These are phyloP conservation scores for Apiotrichum brassicae DNA, from an alignment of 1,284 basidiomycete genomes.

Conservation along the genomic window DNA sequence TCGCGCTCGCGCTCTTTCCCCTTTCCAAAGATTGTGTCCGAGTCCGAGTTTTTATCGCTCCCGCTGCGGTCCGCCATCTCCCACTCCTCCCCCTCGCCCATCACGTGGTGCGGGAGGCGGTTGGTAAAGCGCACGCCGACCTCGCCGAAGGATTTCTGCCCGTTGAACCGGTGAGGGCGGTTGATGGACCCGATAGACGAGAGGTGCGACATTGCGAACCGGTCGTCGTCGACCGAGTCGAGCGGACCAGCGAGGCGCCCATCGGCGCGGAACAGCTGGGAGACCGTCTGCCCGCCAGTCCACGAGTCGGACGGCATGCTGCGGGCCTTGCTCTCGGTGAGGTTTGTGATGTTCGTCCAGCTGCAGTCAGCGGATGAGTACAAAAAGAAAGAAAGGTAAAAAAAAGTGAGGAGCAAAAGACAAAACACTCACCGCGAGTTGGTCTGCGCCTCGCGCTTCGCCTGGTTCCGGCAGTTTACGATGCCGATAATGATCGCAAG, in stretches of 20 bases:
- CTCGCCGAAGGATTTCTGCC: neutral
- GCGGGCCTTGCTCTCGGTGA: neutral
- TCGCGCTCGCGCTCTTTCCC: neutral
- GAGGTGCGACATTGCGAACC: neutral
- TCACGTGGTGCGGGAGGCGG: neutral
- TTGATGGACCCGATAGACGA: neutral
- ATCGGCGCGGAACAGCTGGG: neutral
- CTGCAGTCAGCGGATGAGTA: neutral
- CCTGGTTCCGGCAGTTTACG: constrained; percentile 10
- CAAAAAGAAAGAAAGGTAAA: neutral
- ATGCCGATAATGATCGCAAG: constrained; percentile 3
- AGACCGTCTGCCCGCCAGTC: neutral
- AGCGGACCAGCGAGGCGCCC: neutral
- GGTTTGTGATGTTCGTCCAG: neutral
- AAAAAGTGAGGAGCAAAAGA: too few species aligned
- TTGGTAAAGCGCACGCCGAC: neutral
- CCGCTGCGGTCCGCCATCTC: neutral
- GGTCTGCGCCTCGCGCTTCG: neutral
- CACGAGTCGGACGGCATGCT: neutral
- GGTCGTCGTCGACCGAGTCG: neutral
- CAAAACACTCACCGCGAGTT: neutral
- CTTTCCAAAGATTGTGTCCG: neutral
- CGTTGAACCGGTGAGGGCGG: neutral
- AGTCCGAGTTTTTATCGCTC: neutral
- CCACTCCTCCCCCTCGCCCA: neutral